phyloP scores from a whole-genome alignment of 2,329 filamentous ascomycete species.

The Epichloe coenophiala region DNA sequence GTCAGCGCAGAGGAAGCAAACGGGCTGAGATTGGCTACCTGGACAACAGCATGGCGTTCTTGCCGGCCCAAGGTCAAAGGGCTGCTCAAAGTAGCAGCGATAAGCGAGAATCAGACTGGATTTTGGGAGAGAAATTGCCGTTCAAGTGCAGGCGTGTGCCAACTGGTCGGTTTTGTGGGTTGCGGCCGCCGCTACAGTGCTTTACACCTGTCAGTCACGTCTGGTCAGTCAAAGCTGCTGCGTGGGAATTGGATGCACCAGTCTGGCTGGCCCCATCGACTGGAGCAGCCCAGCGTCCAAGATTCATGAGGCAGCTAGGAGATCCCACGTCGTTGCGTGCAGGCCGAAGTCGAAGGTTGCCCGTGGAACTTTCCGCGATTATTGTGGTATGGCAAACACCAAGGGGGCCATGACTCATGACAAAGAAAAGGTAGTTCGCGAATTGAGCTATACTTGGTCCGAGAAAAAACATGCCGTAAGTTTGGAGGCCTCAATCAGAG shows the following conservation, averaged over 20 bases:
- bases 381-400: not conserved
- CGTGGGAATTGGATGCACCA: not conserved
- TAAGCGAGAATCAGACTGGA: slow-evolving; percentile 3
- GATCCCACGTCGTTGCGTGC: no score
- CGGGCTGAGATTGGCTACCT: not conserved
- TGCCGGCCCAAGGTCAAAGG: not conserved
- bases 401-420: not conserved
- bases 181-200: not conserved
- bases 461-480: not conserved
- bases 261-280: not conserved
- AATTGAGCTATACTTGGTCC: not conserved
- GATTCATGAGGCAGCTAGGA: not conserved
- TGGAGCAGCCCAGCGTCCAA: not conserved
- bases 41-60: slow-evolving; percentile 2
- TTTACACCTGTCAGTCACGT: slow-evolving; percentile 1
- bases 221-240: not conserved
- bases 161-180: not conserved
- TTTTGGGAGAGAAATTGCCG: not conserved
- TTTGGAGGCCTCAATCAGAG: not conserved
- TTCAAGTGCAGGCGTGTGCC: not conserved
- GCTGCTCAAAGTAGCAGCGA: slow-evolving; percentile 3
- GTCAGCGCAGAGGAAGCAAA: not conserved
- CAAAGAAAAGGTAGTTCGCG: slow-evolving; percentile 1
- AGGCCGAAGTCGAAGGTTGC: no score
- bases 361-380: not conserved